Evolutionary conservation across 805 yeast species (phyloP).

Genomic region (Zygoascus biomembranicola): DNA sequence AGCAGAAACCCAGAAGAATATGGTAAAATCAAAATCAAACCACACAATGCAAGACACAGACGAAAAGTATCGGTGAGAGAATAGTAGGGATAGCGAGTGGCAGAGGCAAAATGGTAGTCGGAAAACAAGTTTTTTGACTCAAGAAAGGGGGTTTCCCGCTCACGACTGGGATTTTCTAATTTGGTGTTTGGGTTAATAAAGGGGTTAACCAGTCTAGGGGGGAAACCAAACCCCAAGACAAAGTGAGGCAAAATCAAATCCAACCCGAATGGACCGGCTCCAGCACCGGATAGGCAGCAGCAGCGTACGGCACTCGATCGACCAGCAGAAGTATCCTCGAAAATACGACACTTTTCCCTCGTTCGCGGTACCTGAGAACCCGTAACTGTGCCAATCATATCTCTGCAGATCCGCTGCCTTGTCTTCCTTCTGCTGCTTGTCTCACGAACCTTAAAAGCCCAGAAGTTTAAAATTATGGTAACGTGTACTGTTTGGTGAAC

Average conservation of each 20-base stretch:
- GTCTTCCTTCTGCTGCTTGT: not conserved
- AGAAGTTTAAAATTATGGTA: not conserved
- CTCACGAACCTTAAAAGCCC: not conserved
- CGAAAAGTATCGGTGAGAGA: no score
- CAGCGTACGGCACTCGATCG: no score
- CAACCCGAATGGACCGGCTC: no score
- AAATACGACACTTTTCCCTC: no score
- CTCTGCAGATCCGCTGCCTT: not conserved
- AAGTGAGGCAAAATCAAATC: not conserved
- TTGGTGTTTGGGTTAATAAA: not conserved
- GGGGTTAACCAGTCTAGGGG: not conserved
- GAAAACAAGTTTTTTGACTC: not conserved
- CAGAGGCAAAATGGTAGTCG: not conserved
- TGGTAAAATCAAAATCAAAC: no score
- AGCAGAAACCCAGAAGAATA: not conserved
- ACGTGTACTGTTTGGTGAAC: not conserved
- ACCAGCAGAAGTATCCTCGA: no score
- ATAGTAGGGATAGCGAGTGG: no score
- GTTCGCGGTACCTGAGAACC: no score
- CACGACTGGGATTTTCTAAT: not conserved
- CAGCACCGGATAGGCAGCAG: no score
- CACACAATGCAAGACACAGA: no score
- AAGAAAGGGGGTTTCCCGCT: not conserved
- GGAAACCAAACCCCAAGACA: not conserved
- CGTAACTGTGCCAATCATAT: not conserved